Conservation (phyloP, 1,284 basidiomycete species). For the Pyrrhoderma noxium region DNA sequence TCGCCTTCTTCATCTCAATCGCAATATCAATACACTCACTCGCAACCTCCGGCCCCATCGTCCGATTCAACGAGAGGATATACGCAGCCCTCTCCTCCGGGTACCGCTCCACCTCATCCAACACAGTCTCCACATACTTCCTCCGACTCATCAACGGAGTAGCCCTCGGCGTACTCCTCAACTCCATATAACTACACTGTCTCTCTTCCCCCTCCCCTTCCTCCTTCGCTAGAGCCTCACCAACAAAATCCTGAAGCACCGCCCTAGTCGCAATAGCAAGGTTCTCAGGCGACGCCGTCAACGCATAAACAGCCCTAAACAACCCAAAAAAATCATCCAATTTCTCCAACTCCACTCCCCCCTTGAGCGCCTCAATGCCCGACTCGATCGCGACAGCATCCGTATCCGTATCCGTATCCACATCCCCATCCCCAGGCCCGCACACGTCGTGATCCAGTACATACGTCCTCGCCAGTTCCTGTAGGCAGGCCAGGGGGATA, state of each 20-base stretch:
- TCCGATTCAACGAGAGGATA: conserved; percentile 67
- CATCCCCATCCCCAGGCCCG: too few species aligned
- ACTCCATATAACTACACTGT: conserved; percentile 64
- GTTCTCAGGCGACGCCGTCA: conserved; percentile 52
- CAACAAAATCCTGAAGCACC: conserved; percentile 58
- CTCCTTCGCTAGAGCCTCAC: not conserved
- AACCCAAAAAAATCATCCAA: conserved; percentile 66
- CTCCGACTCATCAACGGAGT: conserved; percentile 47
- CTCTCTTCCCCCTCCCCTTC: conserved; percentile 30
- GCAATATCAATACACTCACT: conserved; percentile 54
- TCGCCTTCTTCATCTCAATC: conserved; percentile 44
- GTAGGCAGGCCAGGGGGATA: conserved; percentile 61
- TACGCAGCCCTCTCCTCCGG: conserved; percentile 43
- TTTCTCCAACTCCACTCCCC: conserved; percentile 44
- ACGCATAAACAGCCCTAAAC: conserved; percentile 70
- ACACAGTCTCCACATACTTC: conserved; percentile 55
- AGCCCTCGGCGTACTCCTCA: conserved; percentile 62
- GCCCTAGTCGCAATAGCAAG: conserved; percentile 50
- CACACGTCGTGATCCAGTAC: not conserved
- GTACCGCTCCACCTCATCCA: conserved; percentile 59
- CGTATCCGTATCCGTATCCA: too few species aligned
- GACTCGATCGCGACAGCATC: conserved; percentile 27
- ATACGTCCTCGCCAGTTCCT: conserved; percentile 53
- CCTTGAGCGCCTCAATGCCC: conserved; percentile 42
- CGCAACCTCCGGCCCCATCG: conserved; percentile 46